phyloP scores from a whole-genome alignment of 176 grass and related monocot genomes.

The Musa beccarii region DNA sequence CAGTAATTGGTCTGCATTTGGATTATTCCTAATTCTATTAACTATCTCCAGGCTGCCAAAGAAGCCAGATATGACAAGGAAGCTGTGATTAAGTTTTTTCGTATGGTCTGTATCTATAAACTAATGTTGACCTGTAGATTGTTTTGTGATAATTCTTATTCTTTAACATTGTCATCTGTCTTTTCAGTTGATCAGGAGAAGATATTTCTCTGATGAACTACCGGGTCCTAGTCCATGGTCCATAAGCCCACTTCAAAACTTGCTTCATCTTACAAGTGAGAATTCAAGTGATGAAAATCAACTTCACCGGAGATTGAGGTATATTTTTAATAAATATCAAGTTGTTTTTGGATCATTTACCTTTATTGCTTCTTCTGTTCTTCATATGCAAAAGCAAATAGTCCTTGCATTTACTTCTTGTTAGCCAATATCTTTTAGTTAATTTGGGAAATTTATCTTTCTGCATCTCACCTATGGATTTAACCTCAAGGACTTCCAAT shows the following conservation, averaged over 20 bases:
- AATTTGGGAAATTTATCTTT: neutral
- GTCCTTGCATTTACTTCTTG: neutral
- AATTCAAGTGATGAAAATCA: conserved; percentile 57
- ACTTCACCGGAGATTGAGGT: conserved; percentile 63
- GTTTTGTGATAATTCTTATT: conserved; percentile 12
- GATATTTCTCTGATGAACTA: conserved; percentile 86
- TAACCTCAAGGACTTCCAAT: neutral
- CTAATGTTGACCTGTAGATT: conserved; percentile 20
- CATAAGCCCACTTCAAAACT: conserved; percentile 36
- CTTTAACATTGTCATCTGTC: neutral
- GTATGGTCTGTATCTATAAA: conserved; percentile 47
- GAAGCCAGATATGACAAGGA: conserved; percentile 95
- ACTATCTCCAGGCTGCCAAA: conserved; percentile 66
- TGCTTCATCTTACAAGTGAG: conserved; percentile 43
- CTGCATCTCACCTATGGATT: neutral
- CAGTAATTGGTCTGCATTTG: neutral
- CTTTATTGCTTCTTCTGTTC: conserved; percentile 4
- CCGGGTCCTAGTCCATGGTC: conserved; percentile 66
- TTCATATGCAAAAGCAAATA: neutral
- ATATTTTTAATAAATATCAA: neutral
- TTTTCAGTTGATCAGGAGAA: conserved; percentile 94
- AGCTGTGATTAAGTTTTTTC: conserved; percentile 87
- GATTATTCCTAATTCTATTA: neutral
- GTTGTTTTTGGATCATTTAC: neutral
- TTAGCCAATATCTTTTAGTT: neutral